A percentile compares a stretch with the other conserved stretches of the same genome.
Evolutionary conservation across 768 basidiomycete genomes (phyloP).

Genomic region (Collybia sp.): DNA sequence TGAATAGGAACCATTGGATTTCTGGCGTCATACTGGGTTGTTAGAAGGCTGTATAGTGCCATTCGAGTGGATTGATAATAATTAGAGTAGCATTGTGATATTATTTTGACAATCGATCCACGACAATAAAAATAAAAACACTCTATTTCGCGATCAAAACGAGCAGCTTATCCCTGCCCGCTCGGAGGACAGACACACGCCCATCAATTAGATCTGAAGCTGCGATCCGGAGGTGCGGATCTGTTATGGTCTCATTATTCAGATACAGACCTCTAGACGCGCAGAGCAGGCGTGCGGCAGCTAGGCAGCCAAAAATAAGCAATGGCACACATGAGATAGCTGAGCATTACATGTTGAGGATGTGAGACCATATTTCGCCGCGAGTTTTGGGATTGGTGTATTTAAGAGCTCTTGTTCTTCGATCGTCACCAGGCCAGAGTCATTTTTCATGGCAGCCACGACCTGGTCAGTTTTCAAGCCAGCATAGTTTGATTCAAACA

Average conservation of each 20-base stretch:
- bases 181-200: conserved; percentile 59
- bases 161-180: conserved; percentile 69
- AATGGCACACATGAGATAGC: background rate
- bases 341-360: conserved; percentile 55
- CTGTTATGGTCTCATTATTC: conserved; percentile 58
- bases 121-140: background rate
- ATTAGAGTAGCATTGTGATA: background rate
- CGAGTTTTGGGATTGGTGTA: conserved; percentile 56
- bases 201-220: conserved; percentile 51
- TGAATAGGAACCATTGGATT: conserved; percentile 86
- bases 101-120: background rate
- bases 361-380: conserved; percentile 50
- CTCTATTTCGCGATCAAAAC: conserved; percentile 37
- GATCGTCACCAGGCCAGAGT: conserved; percentile 59
- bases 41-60: conserved; percentile 75
- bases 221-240: conserved; percentile 37
- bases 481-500: conserved; percentile 39
- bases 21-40: conserved; percentile 88
- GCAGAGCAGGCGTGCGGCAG: conserved; percentile 60
- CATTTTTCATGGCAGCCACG: conserved; percentile 53
- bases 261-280: conserved; percentile 66
- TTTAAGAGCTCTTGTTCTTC: conserved; percentile 46
- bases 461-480: conserved; percentile 53
- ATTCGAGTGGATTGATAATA: conserved; percentile 65
- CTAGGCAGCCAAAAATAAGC: conserved; percentile 27